Base-by-base conservation (phyloP, 768 basidiomycete species). In the Nidularia pulvinata region DNA sequence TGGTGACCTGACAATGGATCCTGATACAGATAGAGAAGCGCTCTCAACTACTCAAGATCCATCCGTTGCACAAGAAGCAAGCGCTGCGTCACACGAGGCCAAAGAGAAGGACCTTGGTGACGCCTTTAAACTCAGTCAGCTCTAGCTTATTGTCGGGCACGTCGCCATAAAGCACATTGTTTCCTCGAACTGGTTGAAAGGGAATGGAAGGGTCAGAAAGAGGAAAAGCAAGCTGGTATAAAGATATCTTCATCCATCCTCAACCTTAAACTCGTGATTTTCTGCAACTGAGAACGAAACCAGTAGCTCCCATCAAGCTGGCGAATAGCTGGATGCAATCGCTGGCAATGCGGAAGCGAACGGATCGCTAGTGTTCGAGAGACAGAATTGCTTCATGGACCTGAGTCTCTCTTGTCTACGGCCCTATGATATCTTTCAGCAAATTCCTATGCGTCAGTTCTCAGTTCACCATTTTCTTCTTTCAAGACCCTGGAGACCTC, bases 91-190 rank as follows among this genome's bases (percentile, higher is more conserved):
- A 30, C 54, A 67, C 19, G 64, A 61, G 4, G 61, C 61, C 16
- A 59, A 61, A 49, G 70, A 69, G 46, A 78, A 79, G 46, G 89
- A 92, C 53, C 57, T 82, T 0, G 91, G 90, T 0, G 91, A 95
- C 52, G 86, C 89, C 3, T 97, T 97, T 65, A 84, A 88, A 57
- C 81, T 99, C 32, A 91, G 89, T 59, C 95, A 98, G 65, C 79
- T 99, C n/a, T 73, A 98, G 30, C 98, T 98, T 65, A 83, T 93
- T 37, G 94, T 98, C 16, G 97, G 97, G 0, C 97, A 98, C 67
- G 91, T 96, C 32, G 94, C 96, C 9, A 93, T 98, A 72, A 98
- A 98, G 69, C 96, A 99, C 48, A 93, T 98, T 53, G 95, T 96
- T 13, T 97, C 63, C 82, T 99, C 16, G 97, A 99, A 67, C 78